These are phyloP conservation scores for Crithidia brevicula DNA, from an alignment of 208 protist species.

Conservation along the genomic window DNA sequence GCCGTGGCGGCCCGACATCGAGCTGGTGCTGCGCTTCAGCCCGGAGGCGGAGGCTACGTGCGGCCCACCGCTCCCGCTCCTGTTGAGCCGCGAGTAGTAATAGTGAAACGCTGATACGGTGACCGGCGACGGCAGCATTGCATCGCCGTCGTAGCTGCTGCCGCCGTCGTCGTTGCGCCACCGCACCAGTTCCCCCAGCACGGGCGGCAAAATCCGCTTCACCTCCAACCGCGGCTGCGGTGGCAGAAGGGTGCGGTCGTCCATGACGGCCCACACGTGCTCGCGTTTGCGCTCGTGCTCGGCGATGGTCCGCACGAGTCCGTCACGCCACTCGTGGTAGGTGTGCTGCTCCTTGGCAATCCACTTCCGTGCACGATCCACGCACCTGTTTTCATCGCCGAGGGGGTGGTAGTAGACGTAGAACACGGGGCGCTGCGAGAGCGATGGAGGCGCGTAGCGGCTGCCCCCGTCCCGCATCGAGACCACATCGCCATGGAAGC, in stretches of 20 bases:
- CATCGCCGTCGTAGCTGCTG: neutral
- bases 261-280: constrained; percentile 8
- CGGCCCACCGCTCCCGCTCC: neutral
- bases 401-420: constrained; percentile 71
- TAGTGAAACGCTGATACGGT: constrained; percentile 26
- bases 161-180: constrained; percentile 39
- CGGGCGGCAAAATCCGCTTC: constrained; percentile 45
- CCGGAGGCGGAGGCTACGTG: neutral
- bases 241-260: constrained; percentile 1
- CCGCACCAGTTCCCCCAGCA: constrained; percentile 59
- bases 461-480: no score
- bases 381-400: constrained; percentile 55
- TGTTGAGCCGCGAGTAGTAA: constrained; percentile 14
- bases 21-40: neutral
- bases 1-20: neutral
- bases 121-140: constrained; percentile 18
- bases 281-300: constrained; percentile 32
- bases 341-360: constrained; percentile 45
- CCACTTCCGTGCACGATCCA: constrained; percentile 53
- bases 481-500: no score
- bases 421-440: constrained; percentile 35
- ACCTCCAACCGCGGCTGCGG: constrained; percentile 12
- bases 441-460: neutral
- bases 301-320: constrained; percentile 24
- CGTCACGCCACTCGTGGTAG: constrained; percentile 47